Base-by-base conservation (phyloP, 2,329 filamentous ascomycete genomes). In the Trichoderma sp. region DNA sequence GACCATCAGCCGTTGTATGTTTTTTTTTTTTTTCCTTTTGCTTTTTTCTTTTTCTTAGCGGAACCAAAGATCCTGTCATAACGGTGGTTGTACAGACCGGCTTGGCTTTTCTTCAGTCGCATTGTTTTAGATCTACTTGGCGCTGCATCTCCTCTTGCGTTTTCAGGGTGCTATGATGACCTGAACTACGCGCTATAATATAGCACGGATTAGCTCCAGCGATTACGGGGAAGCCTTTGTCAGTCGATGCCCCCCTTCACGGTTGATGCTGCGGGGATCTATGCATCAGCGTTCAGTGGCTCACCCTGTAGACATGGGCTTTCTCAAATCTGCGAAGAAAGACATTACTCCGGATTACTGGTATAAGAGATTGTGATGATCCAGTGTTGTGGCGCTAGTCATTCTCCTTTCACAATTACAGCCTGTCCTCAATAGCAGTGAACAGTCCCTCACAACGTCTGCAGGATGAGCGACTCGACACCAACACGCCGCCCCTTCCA, bases 401-500 rank as follows among this genome's bases (percentile, higher is more conserved):
- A 10, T 25, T 56, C 53, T 56, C 5, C 7, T 37, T 35, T 2
- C n/a, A 35, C 32, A 32, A 35, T 22, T 22, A 56, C 53, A 56
- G 53, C 22, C 25, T 56, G 53, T 56, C 53, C 13, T 56, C 57
- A 59, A 19, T 29, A 45, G 1, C 27, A 42, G 29, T 34, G 10
- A 35, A 25, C 53, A 37, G 37, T 35, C 53, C 12, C 53, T 37
- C 53, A 37, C 57, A 19, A 45, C 27, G 17, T 29, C n/a, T 9
- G 9, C 39, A 60, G 25, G 27, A 60, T 60, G 57, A 48, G 27
- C n/a, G 39, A 34, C 13, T 60, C 57, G 4, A 48, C 39, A 35
- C 39, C 57, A 60, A 25, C 27, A 22, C 57, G 57, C n/a, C 57
- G 57, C n/a, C 57, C 57, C 12, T 60, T 60, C 57, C 57, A 48